Evolutionary conservation across 2,329 filamentous ascomycete genomes (phyloP).

Genomic region (Cadophora malorum): DNA sequence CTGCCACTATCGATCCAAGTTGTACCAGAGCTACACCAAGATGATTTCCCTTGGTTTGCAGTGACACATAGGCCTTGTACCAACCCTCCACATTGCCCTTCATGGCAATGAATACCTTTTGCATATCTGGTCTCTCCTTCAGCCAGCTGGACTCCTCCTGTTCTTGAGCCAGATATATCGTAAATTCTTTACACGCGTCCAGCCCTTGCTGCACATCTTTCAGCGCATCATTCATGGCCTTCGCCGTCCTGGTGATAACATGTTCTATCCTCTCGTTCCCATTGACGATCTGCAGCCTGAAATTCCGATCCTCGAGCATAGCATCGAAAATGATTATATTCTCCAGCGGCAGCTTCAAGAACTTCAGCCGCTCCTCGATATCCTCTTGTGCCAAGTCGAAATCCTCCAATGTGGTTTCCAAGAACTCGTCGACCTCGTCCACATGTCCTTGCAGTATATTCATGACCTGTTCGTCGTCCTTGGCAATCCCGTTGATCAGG

Average conservation of each 20-base stretch:
- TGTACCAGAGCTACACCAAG: conserved; percentile 74
- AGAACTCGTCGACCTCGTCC: conserved; percentile 89
- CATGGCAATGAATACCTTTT: conserved; percentile 86
- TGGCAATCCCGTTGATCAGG: conserved; percentile 82
- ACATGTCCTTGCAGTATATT: conserved; percentile 90
- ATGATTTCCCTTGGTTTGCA: conserved; percentile 74
- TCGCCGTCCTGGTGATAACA: conserved; percentile 80
- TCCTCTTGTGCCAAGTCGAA: conserved; percentile 80
- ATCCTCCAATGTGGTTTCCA: conserved; percentile 86
- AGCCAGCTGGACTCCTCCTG: conserved; percentile 64
- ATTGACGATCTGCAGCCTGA: conserved; percentile 80
- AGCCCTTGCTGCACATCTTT: conserved; percentile 82
- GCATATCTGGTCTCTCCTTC: conserved; percentile 65
- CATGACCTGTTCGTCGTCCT: conserved; percentile 86
- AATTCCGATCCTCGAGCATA: conserved; percentile 84
- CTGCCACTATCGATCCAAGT: conserved; percentile 77
- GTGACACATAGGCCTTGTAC: conserved; percentile 78
- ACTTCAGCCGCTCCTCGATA: conserved; percentile 79
- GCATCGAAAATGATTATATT: conserved; percentile 84
- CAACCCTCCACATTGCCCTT: conserved; percentile 91
- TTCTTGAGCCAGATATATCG: conserved; percentile 74
- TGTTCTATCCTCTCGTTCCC: conserved; percentile 93
- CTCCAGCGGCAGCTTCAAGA: conserved; percentile 81
- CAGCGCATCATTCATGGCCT: conserved; percentile 76
- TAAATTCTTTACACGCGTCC: conserved; percentile 77